These are phyloP conservation scores for Bacidia gigantensis DNA, from an alignment of 495 filamentous ascomycete species.

Conservation along the genomic window DNA sequence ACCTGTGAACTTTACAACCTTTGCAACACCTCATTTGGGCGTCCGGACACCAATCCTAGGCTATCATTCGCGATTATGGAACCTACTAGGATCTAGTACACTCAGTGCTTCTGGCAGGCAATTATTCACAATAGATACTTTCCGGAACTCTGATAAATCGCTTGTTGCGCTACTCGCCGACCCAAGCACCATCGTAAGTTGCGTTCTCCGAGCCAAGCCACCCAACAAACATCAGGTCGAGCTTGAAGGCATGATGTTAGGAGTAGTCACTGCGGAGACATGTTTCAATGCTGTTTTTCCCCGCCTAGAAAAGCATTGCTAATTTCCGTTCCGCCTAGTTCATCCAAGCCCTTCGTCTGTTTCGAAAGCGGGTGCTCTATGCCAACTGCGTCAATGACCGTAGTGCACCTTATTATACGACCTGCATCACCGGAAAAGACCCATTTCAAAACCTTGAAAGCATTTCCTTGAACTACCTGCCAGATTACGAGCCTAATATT, in stretches of 20 bases:
- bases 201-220: too few relatives aligned
- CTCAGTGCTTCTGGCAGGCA: slow-evolving; percentile 74
- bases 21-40: slow-evolving; percentile 81
- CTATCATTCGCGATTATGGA: slow-evolving; percentile 55
- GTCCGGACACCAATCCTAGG: slow-evolving; percentile 63
- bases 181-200: slow-evolving; percentile 62
- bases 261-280: too few relatives aligned
- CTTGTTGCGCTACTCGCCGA: slow-evolving; percentile 73
- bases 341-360: slow-evolving; percentile 59
- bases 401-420: slow-evolving; percentile 69
- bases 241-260: too few relatives aligned
- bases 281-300: too few relatives aligned
- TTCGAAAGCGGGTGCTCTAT: slow-evolving; percentile 62
- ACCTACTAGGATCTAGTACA: slow-evolving; percentile 62
- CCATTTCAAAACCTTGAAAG: slow-evolving; percentile 54
- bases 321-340: too few relatives aligned
- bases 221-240: too few relatives aligned
- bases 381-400: slow-evolving; percentile 78
- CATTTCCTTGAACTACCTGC: slow-evolving; percentile 54
- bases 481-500: slow-evolving; percentile 63
- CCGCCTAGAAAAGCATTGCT: too few relatives aligned
- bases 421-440: slow-evolving; percentile 55
- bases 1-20: slow-evolving; percentile 88
- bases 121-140: slow-evolving; percentile 74
- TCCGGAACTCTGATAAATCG: slow-evolving; percentile 66